Base-by-base conservation (phyloP, 2,329 filamentous ascomycete genomes). In the Aspergillus alliaceus region DNA sequence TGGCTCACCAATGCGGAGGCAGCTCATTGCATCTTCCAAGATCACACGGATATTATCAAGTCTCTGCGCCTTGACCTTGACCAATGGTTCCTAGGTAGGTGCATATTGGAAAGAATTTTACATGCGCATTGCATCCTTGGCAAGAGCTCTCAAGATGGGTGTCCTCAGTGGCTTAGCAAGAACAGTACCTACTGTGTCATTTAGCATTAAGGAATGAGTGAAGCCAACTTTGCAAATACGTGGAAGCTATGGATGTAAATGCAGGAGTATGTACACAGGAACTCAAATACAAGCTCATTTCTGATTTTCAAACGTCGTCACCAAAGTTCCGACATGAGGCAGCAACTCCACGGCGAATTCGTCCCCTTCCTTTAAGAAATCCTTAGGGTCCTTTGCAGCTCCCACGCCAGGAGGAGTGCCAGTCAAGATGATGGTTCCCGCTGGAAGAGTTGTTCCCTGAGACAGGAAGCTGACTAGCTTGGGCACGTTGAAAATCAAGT, bases 401-500 rank as follows among this genome's bases (percentile, higher is more conserved):
- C 76, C 75, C 9, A 79, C 74, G 2, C 76, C 76, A 2, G 75
- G 73, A 0, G 77, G 77, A 2, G 77, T 79, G 4, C 77, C 77
- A 0, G 77, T 79, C 25, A 79, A 58, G 49, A 79, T 77, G 40
- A 78, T 69, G 0, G 77, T 79, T 9, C 77, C 77, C 2, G 73
- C 69, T 1, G 71, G 70, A 6, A 79, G 62, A 3, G 76, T 79
- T 6, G 74, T 79, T 6, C 76, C 76, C 57, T 76, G 75, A 1
- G 70, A 73, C 25, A 76, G 64, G 59, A 73, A 75, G 59, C 65
- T 72, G 52, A 81, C 64, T 34, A 74, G 72, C 56, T 79, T 70
- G 1, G 79, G 74, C 11, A 86, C 76, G 22, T 69, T 76, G 65
- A 84, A 85, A 56, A 85, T 84, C 24, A 85, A 70, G 35, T 85